phyloP scores from a whole-genome alignment of 495 filamentous ascomycete genomes.

The Aspergillus egyptiacus region DNA sequence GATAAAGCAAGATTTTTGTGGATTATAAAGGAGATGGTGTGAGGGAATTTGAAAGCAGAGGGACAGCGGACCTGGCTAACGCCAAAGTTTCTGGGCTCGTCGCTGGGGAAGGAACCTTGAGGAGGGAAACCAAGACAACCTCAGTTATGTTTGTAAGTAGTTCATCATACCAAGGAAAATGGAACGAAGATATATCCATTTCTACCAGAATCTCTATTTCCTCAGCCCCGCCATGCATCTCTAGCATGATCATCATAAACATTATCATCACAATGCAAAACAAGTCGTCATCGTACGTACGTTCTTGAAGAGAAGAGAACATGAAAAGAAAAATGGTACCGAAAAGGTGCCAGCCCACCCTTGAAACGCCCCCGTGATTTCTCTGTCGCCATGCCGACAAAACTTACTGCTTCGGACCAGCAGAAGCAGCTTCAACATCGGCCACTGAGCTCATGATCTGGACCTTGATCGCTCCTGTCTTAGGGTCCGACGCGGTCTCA shows the following conservation, averaged over 20 bases:
- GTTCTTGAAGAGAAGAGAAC: slow-evolving; percentile 8
- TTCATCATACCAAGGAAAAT: no score
- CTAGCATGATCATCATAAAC: slow-evolving; percentile 19
- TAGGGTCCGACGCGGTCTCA: slow-evolving; percentile 76
- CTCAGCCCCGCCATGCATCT: slow-evolving; percentile 12
- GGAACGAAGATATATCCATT: slow-evolving; percentile 2
- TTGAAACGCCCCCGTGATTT: slow-evolving; percentile 9
- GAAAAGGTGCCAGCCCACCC: slow-evolving; percentile 10
- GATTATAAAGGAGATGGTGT: no score
- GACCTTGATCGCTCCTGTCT: slow-evolving; percentile 92
- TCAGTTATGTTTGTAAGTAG: no score
- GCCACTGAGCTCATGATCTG: slow-evolving; percentile 60
- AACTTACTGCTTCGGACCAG: slow-evolving; percentile 30
- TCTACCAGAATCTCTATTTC: slow-evolving; percentile 20
- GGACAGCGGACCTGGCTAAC: no score
- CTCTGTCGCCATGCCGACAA: neutral
- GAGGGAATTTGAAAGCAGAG: no score
- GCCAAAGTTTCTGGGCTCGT: no score
- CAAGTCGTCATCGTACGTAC: slow-evolving; percentile 5
- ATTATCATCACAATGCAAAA: slow-evolving; percentile 16
- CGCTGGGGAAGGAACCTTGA: no score
- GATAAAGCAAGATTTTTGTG: no score
- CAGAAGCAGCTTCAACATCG: slow-evolving; percentile 40
- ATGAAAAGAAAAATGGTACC: slow-evolving; percentile 12
- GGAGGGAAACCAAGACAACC: no score